Conservation (phyloP, 352 stramenopile species). For the Saprolegnia diclina region DNA sequence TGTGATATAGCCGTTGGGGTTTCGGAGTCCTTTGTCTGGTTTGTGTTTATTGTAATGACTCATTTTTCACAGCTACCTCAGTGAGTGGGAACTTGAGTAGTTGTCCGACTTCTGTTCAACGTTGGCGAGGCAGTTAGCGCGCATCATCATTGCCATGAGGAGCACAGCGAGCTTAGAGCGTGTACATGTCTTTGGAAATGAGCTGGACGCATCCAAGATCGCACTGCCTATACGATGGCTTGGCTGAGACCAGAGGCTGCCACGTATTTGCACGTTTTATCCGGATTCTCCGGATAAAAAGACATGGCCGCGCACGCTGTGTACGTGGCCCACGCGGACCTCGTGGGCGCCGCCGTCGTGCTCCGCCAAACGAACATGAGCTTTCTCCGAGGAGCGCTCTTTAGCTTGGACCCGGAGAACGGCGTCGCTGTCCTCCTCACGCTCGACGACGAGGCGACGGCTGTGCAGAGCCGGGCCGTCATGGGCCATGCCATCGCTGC, state of each 20-base stretch:
- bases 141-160: no score
- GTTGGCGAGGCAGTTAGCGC: no score
- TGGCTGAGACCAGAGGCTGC: neutral
- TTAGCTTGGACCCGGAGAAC: constrained; percentile 16
- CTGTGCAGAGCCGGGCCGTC: neutral
- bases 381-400: constrained; percentile 13
- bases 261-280: neutral
- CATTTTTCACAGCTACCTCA: no score
- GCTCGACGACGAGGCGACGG: neutral
- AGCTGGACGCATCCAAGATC: no score
- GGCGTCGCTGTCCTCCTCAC: constrained; percentile 8
- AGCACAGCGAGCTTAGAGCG: no score
- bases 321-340: neutral
- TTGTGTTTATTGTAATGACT: no score
- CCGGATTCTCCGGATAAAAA: neutral
- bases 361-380: neutral
- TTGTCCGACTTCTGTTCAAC: no score
- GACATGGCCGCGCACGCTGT: neutral
- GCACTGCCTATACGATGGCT: no score
- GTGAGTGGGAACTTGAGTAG: no score
- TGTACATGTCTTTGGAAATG: no score
- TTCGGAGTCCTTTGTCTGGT: no score
- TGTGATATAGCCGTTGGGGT: no score
- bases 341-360: constrained; percentile 2
- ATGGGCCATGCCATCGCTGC: constrained; percentile 13